A percentile compares a stretch with the other conserved stretches of the same genome.
Evolutionary conservation across 2,329 filamentous ascomycete genomes (phyloP).

Genomic region (Clarireedia monteithiana): DNA sequence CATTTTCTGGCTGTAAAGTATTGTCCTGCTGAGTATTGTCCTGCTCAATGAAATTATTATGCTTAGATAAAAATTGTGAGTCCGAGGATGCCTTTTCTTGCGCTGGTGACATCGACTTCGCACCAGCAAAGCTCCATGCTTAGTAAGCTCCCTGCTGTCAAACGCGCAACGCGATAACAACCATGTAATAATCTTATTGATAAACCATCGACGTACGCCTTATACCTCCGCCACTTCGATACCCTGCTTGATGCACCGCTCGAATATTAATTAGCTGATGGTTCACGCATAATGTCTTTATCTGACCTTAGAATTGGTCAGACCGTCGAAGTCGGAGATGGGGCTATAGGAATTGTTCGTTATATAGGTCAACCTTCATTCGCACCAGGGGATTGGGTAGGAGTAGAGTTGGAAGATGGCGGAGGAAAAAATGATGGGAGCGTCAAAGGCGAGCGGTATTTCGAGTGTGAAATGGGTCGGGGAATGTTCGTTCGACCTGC

Average conservation of each 20-base stretch:
- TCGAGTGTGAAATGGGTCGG: conserved; percentile 67
- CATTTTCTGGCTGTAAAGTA: too few relatives aligned
- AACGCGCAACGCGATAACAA: too few relatives aligned
- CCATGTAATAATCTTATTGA: too few relatives aligned
- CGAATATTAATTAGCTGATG: conserved; percentile 6
- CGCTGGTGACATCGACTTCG: too few relatives aligned
- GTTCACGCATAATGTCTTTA: conserved; percentile 43
- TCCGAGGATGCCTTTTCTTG: too few relatives aligned
- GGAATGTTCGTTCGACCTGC: conserved; percentile 80
- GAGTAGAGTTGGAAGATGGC: conserved; percentile 75
- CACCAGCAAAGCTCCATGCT: too few relatives aligned
- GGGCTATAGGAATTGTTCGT: conserved; percentile 67
- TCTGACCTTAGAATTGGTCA: conserved; percentile 44
- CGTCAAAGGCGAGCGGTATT: conserved; percentile 82
- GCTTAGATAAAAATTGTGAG: too few relatives aligned
- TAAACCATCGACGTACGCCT: not conserved
- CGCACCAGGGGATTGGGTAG: conserved; percentile 77
- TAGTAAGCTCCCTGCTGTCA: too few relatives aligned
- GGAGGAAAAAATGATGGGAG: conserved; percentile 91
- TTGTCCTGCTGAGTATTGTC: too few relatives aligned
- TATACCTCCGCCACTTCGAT: not conserved
- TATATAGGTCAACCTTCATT: conserved; percentile 77
- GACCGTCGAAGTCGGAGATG: conserved; percentile 64
- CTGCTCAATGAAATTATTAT: too few relatives aligned
- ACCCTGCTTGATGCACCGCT: not conserved